These are phyloP conservation scores for Elaeis oleifera DNA, from an alignment of 202 grass and related monocot species.

Conservation along the genomic window DNA sequence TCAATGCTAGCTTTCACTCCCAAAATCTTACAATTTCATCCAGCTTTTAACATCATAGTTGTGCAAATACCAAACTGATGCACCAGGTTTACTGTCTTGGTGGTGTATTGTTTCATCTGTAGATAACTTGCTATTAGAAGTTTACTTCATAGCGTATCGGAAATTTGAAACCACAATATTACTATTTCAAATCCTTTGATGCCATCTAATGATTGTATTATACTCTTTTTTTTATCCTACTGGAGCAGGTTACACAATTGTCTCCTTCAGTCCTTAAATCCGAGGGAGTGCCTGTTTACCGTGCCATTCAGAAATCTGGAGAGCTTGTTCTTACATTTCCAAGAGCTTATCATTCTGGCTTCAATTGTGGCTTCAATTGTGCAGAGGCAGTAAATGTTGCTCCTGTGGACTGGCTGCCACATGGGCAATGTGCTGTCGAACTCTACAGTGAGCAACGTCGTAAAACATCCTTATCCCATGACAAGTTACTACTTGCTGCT, in stretches of 20 bases:
- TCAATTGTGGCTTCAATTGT: conserved; percentile 98
- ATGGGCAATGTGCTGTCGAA: conserved; percentile 74
- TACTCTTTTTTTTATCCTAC: conserved; percentile 24
- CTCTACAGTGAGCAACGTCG: conserved; percentile 72
- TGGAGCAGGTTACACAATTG: conserved; percentile 87
- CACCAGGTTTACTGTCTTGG: too few species aligned
- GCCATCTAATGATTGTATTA: background rate
- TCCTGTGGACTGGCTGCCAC: conserved; percentile 82
- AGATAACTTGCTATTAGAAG: too few species aligned
- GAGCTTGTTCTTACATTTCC: conserved; percentile 91
- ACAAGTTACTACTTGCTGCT: conserved; percentile 62
- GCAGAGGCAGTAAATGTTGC: conserved; percentile 93
- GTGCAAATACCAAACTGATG: too few species aligned
- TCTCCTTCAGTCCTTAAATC: conserved; percentile 89
- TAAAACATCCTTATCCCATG: conserved; percentile 88
- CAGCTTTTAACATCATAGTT: too few species aligned
- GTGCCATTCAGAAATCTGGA: conserved; percentile 58
- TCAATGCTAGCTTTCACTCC: too few species aligned
- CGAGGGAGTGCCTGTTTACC: conserved; percentile 77
- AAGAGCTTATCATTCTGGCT: conserved; percentile 82
- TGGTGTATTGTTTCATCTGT: too few species aligned
- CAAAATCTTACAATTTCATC: too few species aligned
- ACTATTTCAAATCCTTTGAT: too few species aligned
- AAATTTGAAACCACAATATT: background rate
- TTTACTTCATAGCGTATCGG: too few species aligned